Percentiles rank a stretch among this genome's conserved stretches.
These are phyloP conservation scores for Rostrohypoxylon terebratum DNA, from an alignment of 495 filamentous ascomycete species.

Conservation along the genomic window DNA sequence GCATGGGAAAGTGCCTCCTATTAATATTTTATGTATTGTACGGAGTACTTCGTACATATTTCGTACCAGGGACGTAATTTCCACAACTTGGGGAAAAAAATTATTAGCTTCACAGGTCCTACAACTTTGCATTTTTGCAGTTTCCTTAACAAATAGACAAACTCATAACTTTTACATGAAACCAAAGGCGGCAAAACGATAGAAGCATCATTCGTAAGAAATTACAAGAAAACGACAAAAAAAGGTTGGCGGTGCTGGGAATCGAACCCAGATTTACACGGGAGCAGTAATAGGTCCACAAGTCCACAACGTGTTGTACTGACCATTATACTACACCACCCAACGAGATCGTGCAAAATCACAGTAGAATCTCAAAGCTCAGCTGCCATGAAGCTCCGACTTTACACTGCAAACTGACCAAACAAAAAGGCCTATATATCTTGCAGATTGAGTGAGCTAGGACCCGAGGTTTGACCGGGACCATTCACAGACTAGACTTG, in stretches of 20 bases:
- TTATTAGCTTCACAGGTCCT: not conserved
- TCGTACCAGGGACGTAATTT: not conserved
- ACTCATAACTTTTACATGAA: not conserved
- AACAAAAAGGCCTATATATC: not conserved
- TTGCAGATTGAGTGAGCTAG: not conserved
- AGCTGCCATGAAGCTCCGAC: not conserved
- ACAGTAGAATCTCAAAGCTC: not conserved
- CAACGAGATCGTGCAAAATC: not conserved
- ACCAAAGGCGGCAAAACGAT: too few species aligned
- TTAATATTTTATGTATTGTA: too few species aligned
- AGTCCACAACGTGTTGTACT: conserved; percentile 45
- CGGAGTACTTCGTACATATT: too few species aligned
- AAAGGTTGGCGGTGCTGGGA: conserved; percentile 38
- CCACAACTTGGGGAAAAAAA: not conserved
- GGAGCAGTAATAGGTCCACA: conserved; percentile 36
- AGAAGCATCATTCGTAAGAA: not conserved
- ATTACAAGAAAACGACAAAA: not conserved
- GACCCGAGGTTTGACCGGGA: conserved; percentile 12
- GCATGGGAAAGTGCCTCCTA: too few species aligned
- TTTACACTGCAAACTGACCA: not conserved
- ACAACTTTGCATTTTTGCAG: not conserved
- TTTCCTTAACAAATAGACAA: not conserved
- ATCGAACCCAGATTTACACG: conserved; percentile 45
- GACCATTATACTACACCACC: conserved; percentile 44
- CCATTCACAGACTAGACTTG: too few species aligned